phyloP scores from a whole-genome alignment of 1,139 yeast species.

The Yamadazyma conglobata region DNA sequence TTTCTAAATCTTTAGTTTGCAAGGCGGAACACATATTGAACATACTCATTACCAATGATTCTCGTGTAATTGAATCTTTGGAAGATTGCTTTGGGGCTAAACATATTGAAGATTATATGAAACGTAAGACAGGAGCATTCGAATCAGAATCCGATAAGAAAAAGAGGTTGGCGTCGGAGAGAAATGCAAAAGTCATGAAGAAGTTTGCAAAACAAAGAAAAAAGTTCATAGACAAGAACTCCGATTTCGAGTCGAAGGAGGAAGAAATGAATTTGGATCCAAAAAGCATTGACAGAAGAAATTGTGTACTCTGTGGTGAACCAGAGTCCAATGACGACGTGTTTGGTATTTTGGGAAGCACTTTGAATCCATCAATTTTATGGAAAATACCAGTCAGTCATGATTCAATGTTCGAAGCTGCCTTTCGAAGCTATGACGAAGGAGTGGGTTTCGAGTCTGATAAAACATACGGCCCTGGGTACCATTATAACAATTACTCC shows the following conservation, averaged over 20 bases:
- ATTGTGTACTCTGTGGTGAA: slow-evolving; percentile 69
- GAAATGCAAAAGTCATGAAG: slow-evolving; percentile 38
- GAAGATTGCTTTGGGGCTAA: slow-evolving; percentile 56
- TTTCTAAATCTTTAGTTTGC: slow-evolving; percentile 44
- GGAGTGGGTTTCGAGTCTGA: slow-evolving; percentile 26
- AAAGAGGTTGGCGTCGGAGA: slow-evolving; percentile 36
- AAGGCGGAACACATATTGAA: slow-evolving; percentile 60
- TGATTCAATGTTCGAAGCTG: slow-evolving; percentile 13
- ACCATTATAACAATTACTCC: background rate
- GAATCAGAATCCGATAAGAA: slow-evolving; percentile 44
- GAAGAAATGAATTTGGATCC: slow-evolving; percentile 11
- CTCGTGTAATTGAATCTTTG: slow-evolving; percentile 47
- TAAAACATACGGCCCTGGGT: background rate
- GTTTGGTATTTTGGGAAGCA: slow-evolving; percentile 54
- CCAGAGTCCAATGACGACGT: slow-evolving; percentile 40
- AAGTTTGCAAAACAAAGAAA: slow-evolving; percentile 42
- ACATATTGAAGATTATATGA: slow-evolving; percentile 41
- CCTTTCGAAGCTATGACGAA: slow-evolving; percentile 28
- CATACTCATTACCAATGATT: slow-evolving; percentile 44
- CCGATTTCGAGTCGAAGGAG: slow-evolving; percentile 15
- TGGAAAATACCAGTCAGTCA: slow-evolving; percentile 44
- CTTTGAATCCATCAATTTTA: slow-evolving; percentile 35
- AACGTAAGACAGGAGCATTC: slow-evolving; percentile 21
- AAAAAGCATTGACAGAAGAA: slow-evolving; percentile 17
- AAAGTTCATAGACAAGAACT: slow-evolving; percentile 32